Conservation (phyloP, 2,329 filamentous ascomycete species). For the Trichoderma atrobrunneum region DNA sequence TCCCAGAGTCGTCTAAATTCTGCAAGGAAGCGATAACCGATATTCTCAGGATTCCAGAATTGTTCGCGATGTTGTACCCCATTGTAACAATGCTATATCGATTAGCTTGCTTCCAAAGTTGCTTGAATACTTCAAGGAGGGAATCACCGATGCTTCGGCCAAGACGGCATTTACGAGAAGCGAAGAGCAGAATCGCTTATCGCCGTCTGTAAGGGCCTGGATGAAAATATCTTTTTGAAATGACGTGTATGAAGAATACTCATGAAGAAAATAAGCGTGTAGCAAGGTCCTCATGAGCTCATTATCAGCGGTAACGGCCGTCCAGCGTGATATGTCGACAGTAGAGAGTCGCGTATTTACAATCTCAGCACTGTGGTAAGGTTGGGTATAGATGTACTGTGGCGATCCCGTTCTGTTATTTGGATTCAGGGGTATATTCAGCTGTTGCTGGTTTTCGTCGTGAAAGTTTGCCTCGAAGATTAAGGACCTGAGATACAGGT, state of each 20-base stretch:
- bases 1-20: conserved; percentile 38
- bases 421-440: background rate
- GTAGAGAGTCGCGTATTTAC: conserved; percentile 30
- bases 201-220: conserved; percentile 32
- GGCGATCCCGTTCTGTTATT: background rate
- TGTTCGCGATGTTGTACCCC: conserved; percentile 18
- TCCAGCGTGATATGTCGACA: conserved; percentile 34
- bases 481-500: conserved; percentile 24
- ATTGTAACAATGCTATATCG: background rate
- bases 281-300: conserved; percentile 30
- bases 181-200: conserved; percentile 32
- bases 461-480: conserved; percentile 23
- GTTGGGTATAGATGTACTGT: conserved; percentile 27
- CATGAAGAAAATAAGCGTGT: conserved; percentile 27
- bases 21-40: conserved; percentile 36
- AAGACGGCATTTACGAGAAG: conserved; percentile 37
- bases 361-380: conserved; percentile 32
- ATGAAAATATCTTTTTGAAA: conserved; percentile 38
- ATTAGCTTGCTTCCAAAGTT: background rate
- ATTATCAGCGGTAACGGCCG: conserved; percentile 32
- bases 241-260: conserved; percentile 31
- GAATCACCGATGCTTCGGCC: conserved; percentile 33
- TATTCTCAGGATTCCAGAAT: conserved; percentile 35
- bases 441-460: background rate
- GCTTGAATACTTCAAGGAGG: background rate